phyloP scores from a whole-genome alignment of 495 filamentous ascomycete genomes.

The Penicillium salamii region DNA sequence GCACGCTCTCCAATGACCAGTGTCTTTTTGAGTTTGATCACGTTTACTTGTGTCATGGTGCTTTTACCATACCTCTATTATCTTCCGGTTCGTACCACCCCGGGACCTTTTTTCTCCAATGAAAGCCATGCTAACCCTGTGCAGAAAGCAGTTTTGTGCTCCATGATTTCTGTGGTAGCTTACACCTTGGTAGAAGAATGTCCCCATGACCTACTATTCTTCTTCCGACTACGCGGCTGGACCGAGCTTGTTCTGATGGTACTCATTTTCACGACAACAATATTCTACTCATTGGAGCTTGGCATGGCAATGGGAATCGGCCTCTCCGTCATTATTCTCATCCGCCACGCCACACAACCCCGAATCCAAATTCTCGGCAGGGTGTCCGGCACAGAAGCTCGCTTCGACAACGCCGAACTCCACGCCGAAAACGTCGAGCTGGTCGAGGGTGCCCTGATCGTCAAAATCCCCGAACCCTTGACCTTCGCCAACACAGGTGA shows the following conservation, averaged over 20 bases:
- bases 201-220: constrained; percentile 87
- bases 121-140: background rate
- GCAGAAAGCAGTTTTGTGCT: constrained; percentile 87
- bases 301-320: constrained; percentile 90
- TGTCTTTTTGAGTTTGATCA: constrained; percentile 77
- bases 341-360: constrained; percentile 83
- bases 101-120: background rate
- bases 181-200: constrained; percentile 94
- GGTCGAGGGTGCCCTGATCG: constrained; percentile 86
- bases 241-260: constrained; percentile 82
- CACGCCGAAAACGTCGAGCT: constrained; percentile 77
- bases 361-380: constrained; percentile 97
- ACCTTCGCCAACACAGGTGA: constrained; percentile 98
- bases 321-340: constrained; percentile 81
- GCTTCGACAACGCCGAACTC: constrained; percentile 87
- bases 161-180: constrained; percentile 95
- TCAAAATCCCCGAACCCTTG: constrained; percentile 94
- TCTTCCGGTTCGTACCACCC: constrained; percentile 66
- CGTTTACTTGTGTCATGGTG: constrained; percentile 73
- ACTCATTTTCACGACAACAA: constrained; percentile 85
- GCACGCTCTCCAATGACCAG: constrained; percentile 91
- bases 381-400: constrained; percentile 68
- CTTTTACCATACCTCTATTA: constrained; percentile 92
- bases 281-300: constrained; percentile 82
- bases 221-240: constrained; percentile 79